These are phyloP conservation scores for Dicorynia guianensis DNA, from an alignment of 306 rosid genomes.

Conservation along the genomic window DNA sequence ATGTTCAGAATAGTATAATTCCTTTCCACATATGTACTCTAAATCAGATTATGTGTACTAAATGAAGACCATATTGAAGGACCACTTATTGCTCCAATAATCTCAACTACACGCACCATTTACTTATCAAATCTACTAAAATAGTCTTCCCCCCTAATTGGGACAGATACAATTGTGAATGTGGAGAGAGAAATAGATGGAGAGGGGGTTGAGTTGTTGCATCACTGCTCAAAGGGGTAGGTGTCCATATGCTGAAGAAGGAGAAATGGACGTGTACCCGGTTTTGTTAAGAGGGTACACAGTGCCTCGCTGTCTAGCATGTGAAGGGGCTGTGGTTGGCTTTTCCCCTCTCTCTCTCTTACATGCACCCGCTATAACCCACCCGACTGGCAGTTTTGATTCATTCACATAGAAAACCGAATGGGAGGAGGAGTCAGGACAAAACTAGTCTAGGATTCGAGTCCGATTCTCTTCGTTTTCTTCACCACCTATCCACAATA, in stretches of 20 bases:
- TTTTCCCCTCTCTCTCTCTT: constrained; percentile 42
- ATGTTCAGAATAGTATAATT: constrained; percentile 24
- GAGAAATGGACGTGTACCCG: constrained; percentile 68
- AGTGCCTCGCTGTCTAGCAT: constrained; percentile 88
- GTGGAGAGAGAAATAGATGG: constrained; percentile 32
- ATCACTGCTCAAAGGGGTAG: constrained; percentile 48
- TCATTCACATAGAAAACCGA: constrained; percentile 45
- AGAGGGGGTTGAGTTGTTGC: constrained; percentile 12
- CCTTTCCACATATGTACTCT: constrained; percentile 43
- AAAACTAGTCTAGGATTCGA: constrained; percentile 63
- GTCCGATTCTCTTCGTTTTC: constrained; percentile 52
- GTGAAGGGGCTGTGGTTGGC: constrained; percentile 60
- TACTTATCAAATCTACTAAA: constrained; percentile 36
- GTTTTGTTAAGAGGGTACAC: constrained; percentile 65
- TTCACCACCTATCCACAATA: constrained; percentile 41
- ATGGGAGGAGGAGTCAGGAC: constrained; percentile 56
- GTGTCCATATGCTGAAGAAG: constrained; percentile 65
- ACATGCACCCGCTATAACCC: constrained; percentile 49
- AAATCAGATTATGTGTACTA: constrained; percentile 32
- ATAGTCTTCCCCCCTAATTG: constrained; percentile 29
- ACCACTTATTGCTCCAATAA: constrained; percentile 42
- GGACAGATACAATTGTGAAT: constrained; percentile 13
- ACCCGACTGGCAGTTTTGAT: constrained; percentile 65
- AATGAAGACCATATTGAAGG: constrained; percentile 30
- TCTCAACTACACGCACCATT: constrained; percentile 33